Evolutionary conservation across 1,284 basidiomycete genomes (phyloP).

Genomic region (Trichosporon sp.): DNA sequence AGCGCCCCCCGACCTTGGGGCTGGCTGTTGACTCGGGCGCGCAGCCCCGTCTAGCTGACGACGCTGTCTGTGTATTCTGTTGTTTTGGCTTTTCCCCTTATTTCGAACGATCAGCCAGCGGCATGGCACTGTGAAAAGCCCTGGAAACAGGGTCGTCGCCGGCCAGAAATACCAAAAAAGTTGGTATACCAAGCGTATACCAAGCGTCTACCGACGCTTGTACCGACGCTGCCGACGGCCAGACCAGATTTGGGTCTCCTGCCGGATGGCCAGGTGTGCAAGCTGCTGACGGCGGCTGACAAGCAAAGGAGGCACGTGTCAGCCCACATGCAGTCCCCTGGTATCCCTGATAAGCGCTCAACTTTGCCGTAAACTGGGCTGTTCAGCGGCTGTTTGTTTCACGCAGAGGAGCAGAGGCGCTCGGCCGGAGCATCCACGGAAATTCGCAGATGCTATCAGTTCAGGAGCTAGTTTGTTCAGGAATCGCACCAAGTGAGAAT

Average conservation of each 20-base stretch:
- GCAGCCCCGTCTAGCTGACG: background rate
- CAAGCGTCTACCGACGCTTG: background rate
- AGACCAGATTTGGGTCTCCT: background rate
- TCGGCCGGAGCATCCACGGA: constrained; percentile 19
- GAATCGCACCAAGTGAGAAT: background rate
- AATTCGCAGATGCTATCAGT: background rate
- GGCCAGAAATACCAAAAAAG: background rate
- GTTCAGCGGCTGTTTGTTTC: background rate
- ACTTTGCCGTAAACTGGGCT: background rate
- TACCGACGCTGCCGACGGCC: background rate
- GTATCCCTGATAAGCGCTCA: background rate
- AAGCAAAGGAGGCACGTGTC: constrained; percentile 4
- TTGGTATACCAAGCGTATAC: too few relatives aligned
- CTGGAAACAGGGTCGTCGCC: background rate
- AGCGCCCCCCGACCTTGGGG: background rate
- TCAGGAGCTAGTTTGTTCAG: too few relatives aligned
- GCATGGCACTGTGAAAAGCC: constrained; percentile 8
- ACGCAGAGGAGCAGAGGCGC: background rate
- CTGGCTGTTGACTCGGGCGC: background rate
- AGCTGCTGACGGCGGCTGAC: background rate
- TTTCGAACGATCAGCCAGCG: constrained; percentile 9
- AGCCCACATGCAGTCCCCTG: background rate
- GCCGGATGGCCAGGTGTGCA: background rate
- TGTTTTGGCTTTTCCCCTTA: background rate
- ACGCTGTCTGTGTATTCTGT: background rate